Base-by-base conservation (phyloP, 345 rosid genomes). In the Dipteronia dyeriana region DNA sequence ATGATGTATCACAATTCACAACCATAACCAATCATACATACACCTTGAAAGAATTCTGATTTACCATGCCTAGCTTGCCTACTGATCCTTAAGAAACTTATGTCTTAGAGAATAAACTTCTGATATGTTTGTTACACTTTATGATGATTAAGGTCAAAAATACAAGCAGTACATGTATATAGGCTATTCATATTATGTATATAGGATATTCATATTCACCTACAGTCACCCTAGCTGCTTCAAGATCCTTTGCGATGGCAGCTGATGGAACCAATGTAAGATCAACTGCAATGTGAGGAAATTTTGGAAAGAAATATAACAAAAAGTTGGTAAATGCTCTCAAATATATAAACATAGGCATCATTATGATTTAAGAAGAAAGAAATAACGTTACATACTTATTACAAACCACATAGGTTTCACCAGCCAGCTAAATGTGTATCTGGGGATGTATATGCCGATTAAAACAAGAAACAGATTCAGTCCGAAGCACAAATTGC, bases 381-480 rank as follows among this genome's bases (percentile, higher is more conserved):
- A 70, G 43, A 51, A 66, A 29, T 23, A 70, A n/a, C n/a, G n/a
- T n/a, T 70, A 86, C 97, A 1, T 89, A 96, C 99, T 94, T 86
- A 96, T 84, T 23, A 96, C n/a, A 80, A 90, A 82, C 99, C 98
- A 96, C 99, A 96, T 96, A 9, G 99, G 99, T 78, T 81, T 82
- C 81, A 96, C 99, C 87, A 96, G 86, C 99, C 99, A 96, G 83
- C 95, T 90, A 84, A 91, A 96, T 22, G 99, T 94, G 85, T 94
- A 96, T 85, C 99, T 90, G 39, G 99, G 99, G 53, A 96, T 94
- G 75, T 96, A 94, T 74, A 98, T 96, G 89, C 76, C 85, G 75
- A 75, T 77, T 57, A 68, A 70, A 81, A 75, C 16, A 84, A 79
- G 38, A 77, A 75, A 60, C 43, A 77, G 66, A 59, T 49, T 72